A percentile compares a stretch with the other conserved stretches of the same genome.
These are phyloP conservation scores for Pestalotiopsis sp. DNA, from an alignment of 2,329 filamentous ascomycete species.

Conservation along the genomic window DNA sequence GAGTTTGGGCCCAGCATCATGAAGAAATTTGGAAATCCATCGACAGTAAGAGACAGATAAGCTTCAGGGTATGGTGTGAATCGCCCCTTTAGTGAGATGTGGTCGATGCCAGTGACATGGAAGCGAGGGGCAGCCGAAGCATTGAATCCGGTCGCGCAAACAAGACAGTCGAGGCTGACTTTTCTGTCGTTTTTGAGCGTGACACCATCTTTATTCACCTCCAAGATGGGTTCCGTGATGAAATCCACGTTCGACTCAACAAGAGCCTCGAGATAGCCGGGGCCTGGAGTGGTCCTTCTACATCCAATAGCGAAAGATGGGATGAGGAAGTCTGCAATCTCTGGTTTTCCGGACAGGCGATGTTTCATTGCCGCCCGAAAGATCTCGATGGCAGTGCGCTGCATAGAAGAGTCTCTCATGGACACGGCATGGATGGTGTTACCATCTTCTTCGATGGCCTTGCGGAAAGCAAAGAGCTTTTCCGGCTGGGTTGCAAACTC, in stretches of 20 bases:
- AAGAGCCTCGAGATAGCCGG: constrained; percentile 47
- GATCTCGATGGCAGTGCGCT: constrained; percentile 28
- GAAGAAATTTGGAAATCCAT: constrained; percentile 51
- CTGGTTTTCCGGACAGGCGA: constrained; percentile 42
- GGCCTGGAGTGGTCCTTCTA: constrained; percentile 45
- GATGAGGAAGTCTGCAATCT: constrained; percentile 43
- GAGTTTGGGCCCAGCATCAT: constrained; percentile 52
- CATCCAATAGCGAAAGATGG: constrained; percentile 46
- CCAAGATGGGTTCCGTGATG: constrained; percentile 33
- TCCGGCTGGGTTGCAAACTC: constrained; percentile 38
- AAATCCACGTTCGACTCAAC: constrained; percentile 42
- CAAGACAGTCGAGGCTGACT: constrained; percentile 45
- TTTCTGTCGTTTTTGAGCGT: constrained; percentile 25
- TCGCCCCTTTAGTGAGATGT: constrained; percentile 36
- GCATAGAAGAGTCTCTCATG: constrained; percentile 37
- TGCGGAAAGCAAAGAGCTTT: constrained; percentile 42
- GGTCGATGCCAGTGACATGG: constrained; percentile 38
- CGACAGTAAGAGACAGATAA: constrained; percentile 47
- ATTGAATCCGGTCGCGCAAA: constrained; percentile 50
- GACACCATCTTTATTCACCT: constrained; percentile 38
- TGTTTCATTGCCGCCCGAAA: constrained; percentile 41
- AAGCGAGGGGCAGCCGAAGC: constrained; percentile 42
- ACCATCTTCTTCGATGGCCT: constrained; percentile 43
- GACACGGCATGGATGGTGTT: constrained; percentile 44
- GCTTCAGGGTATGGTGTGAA: constrained; percentile 41